These are phyloP conservation scores for Boletus rubroflammeus DNA, from an alignment of 768 basidiomycete genomes.

Conservation along the genomic window DNA sequence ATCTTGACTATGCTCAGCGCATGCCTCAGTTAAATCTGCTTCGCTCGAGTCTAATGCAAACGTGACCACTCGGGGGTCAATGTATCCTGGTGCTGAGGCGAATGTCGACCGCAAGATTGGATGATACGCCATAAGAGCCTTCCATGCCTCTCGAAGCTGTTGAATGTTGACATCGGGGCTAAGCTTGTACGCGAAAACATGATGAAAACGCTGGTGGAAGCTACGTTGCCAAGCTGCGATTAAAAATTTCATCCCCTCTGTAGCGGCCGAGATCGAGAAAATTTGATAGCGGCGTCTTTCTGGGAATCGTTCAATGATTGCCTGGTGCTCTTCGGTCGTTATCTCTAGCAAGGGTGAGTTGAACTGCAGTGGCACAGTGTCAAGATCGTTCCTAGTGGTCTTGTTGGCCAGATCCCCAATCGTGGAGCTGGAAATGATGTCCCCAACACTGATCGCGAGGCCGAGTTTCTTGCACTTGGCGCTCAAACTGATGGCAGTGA, in stretches of 20 bases:
- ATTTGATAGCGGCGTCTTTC: constrained; percentile 9
- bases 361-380: neutral
- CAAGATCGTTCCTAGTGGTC: neutral
- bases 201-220: constrained; percentile 39
- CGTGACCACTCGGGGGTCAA: constrained; percentile 23
- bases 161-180: constrained; percentile 26
- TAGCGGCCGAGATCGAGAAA: constrained; percentile 18
- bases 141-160: constrained; percentile 37
- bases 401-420: constrained; percentile 28
- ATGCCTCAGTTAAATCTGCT: constrained; percentile 6
- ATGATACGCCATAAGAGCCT: constrained; percentile 32
- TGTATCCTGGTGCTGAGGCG: constrained; percentile 17
- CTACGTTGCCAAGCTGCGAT: constrained; percentile 45
- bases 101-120: constrained; percentile 44
- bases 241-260: constrained; percentile 36
- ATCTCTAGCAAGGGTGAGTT: neutral
- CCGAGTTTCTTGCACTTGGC: constrained; percentile 39
- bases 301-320: constrained; percentile 17
- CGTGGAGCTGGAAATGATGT: constrained; percentile 41
- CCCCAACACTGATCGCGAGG: constrained; percentile 32
- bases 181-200: constrained; percentile 41
- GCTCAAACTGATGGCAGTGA: constrained; percentile 45
- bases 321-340: constrained; percentile 11
- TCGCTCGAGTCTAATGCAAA: constrained; percentile 16
- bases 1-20: constrained; percentile 7